Conservation (phyloP, 208 protist genomes). For the Leishmania martiniquensis region DNA sequence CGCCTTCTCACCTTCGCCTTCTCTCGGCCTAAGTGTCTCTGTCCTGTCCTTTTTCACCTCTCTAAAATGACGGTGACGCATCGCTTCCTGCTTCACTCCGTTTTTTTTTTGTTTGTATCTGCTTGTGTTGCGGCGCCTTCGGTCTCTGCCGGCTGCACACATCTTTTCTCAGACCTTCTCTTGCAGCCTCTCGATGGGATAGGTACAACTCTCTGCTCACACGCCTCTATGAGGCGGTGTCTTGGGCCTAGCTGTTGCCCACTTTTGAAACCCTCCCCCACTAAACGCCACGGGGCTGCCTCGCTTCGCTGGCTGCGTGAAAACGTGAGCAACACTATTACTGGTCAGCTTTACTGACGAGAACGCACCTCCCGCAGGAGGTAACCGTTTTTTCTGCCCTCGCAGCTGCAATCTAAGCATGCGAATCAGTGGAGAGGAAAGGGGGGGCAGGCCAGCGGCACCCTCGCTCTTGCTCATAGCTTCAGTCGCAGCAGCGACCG, state of each 20-base stretch:
- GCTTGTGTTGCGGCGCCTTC: too few species aligned
- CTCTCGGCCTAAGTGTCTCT: background rate
- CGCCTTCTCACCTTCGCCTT: background rate
- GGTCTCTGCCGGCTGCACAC: background rate
- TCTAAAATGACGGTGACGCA: background rate
- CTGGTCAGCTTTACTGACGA: background rate
- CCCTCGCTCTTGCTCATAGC: background rate
- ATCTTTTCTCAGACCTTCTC: background rate
- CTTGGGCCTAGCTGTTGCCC: background rate
- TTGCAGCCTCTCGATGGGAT: background rate
- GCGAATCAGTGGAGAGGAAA: background rate
- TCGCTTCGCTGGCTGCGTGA: background rate
- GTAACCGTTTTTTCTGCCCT: background rate
- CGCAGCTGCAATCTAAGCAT: background rate
- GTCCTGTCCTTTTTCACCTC: background rate
- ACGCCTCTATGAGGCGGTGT: background rate
- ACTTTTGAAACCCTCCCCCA: background rate
- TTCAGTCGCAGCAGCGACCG: background rate
- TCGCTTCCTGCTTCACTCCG: background rate
- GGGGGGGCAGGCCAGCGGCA: background rate
- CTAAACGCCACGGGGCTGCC: background rate
- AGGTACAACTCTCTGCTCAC: conserved; percentile 4
- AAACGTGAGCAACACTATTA: background rate
- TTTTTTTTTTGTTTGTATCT: conserved; percentile 1
- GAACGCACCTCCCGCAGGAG: background rate